A percentile compares a stretch with the other conserved stretches of the same genome.
These are phyloP conservation scores for Metschnikowia aberdeeniae DNA, from an alignment of 805 yeast species.

Conservation along the genomic window DNA sequence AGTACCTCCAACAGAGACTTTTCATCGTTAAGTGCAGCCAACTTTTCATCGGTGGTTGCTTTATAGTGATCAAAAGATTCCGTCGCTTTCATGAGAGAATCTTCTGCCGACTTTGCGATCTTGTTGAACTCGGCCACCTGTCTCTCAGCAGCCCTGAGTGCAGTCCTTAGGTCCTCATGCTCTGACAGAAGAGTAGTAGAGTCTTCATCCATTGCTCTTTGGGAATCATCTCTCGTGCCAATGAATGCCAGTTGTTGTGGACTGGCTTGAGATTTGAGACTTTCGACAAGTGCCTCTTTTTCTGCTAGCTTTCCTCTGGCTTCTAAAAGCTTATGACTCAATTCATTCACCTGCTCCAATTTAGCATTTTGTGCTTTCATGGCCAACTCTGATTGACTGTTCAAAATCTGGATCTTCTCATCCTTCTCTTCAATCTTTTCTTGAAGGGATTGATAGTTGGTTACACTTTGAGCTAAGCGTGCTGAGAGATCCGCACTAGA, in stretches of 20 bases:
- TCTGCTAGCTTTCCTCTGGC: conserved; percentile 40
- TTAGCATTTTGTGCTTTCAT: conserved; percentile 51
- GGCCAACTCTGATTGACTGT: conserved; percentile 55
- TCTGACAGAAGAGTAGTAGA: conserved; percentile 19
- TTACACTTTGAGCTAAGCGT: conserved; percentile 47
- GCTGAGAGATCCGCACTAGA: conserved; percentile 47
- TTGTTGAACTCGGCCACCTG: conserved; percentile 56
- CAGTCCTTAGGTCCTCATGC: conserved; percentile 46
- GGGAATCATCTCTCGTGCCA: background rate
- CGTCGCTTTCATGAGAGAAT: conserved; percentile 53
- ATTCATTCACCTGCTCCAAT: conserved; percentile 52
- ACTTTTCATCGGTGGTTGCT: conserved; percentile 21
- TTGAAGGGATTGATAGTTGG: conserved; percentile 42
- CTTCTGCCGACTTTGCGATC: conserved; percentile 66
- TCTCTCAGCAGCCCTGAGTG: conserved; percentile 53
- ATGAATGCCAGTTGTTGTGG: background rate
- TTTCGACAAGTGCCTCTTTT: conserved; percentile 38
- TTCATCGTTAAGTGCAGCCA: conserved; percentile 21
- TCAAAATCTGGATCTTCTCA: conserved; percentile 45
- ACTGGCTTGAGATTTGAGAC: conserved; percentile 22
- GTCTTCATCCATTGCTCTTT: background rate
- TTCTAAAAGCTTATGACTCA: conserved; percentile 42
- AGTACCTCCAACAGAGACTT: conserved; percentile 21
- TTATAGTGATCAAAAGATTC: conserved; percentile 46
- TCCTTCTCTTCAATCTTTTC: conserved; percentile 51